Evolutionary conservation across 73 alveolate genomes (phyloP).

Genomic region (Effrenium voratum): DNA sequence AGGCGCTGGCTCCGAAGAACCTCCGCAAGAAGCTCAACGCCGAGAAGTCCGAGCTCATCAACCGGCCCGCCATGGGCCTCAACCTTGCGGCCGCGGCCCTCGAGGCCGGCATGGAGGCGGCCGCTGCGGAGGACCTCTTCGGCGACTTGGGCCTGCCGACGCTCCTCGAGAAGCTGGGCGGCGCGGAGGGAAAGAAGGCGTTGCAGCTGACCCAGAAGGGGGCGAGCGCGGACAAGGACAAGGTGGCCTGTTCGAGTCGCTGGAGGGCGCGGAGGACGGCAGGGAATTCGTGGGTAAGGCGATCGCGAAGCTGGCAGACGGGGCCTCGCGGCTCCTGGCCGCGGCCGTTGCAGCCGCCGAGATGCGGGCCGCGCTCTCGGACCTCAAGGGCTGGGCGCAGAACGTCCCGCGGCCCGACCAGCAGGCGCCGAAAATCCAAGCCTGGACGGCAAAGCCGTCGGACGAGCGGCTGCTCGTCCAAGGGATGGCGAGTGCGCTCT

Average conservation of each 20-base stretch:
- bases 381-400: not conserved
- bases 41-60: not conserved
- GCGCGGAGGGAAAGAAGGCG: not conserved
- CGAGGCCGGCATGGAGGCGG: not conserved
- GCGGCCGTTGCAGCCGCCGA: not conserved
- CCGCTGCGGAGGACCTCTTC: not conserved
- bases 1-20: not conserved
- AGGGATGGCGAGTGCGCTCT: constrained; percentile 1
- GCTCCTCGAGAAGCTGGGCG: not conserved
- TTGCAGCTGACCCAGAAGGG: not conserved
- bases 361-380: not conserved
- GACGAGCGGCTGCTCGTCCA: constrained; percentile 12
- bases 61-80: constrained; percentile 33
- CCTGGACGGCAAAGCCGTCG: constrained; percentile 17
- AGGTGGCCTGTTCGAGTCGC: not conserved
- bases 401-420: not conserved
- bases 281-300: constrained; percentile 7
- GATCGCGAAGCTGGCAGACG: constrained; percentile 5
- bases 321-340: constrained; percentile 21
- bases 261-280: constrained; percentile 6
- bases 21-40: not conserved
- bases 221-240: not conserved
- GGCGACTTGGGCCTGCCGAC: not conserved
- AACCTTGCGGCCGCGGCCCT: constrained; percentile 13
- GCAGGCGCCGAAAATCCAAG: not conserved